Conservation (phyloP, 2,329 filamentous ascomycete genomes). For the Colletotrichum trifolii region DNA sequence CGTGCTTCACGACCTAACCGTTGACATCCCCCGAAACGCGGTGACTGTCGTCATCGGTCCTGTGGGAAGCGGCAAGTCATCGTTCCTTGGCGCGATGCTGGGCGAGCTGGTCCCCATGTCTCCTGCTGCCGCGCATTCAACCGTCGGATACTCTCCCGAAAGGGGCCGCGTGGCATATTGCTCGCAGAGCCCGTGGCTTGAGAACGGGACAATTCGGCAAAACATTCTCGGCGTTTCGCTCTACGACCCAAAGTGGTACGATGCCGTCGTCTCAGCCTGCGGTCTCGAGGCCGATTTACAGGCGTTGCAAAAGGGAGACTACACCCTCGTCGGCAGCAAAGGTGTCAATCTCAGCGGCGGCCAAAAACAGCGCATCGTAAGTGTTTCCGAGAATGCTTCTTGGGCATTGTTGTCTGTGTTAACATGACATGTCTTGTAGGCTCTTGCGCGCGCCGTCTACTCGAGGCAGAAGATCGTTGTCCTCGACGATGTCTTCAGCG, state of each 20-base stretch:
- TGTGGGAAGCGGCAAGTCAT: constrained; percentile 34
- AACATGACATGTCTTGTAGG: constrained; percentile 32
- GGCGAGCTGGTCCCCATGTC: constrained; percentile 15
- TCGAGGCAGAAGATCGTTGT: background rate
- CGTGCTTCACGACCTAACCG: background rate
- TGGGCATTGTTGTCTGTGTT: background rate
- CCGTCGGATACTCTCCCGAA: too few species aligned
- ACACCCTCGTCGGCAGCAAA: constrained; percentile 2
- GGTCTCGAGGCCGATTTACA: background rate
- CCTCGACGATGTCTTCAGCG: background rate
- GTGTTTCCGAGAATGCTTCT: constrained; percentile 6
- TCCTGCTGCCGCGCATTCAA: too few species aligned
- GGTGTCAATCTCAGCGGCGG: background rate
- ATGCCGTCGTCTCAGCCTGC: background rate
- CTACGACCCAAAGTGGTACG: constrained; percentile 9
- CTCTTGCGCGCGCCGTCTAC: constrained; percentile 42
- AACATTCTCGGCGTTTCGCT: constrained; percentile 16
- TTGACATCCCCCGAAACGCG: background rate
- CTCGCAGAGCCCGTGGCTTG: constrained; percentile 26
- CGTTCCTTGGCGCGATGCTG: constrained; percentile 10
- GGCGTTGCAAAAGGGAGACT: background rate
- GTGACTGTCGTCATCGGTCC: constrained; percentile 30
- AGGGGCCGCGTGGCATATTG: constrained; percentile 12
- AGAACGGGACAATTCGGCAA: constrained; percentile 17
- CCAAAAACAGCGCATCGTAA: constrained; percentile 48